phyloP scores from a whole-genome alignment of 2,329 filamentous ascomycete species.

The Calonectria pseudoturangicola region DNA sequence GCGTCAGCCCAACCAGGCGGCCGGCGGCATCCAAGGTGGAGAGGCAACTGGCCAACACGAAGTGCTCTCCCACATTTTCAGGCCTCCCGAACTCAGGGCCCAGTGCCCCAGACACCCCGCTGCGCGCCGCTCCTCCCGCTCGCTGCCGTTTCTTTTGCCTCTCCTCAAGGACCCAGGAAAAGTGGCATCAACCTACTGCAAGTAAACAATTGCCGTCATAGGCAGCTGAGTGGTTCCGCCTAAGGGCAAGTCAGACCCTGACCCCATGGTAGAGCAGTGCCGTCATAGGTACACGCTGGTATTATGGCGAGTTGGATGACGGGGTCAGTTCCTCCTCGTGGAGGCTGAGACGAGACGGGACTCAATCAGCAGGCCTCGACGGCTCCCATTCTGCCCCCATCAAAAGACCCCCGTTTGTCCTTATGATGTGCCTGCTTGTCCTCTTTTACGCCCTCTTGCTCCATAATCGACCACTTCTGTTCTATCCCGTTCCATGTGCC shows the following conservation, averaged over 20 bases:
- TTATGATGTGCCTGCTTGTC: conserved; percentile 43
- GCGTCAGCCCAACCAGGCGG: conserved; percentile 11
- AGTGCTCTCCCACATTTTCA: conserved; percentile 5
- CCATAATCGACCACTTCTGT: conserved; percentile 44
- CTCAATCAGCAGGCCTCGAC: conserved; percentile 64
- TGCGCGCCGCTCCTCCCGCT: conserved; percentile 55
- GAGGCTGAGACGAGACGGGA: conserved; percentile 62
- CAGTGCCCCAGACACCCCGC: conserved; percentile 45
- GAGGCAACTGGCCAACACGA: conserved; percentile 18
- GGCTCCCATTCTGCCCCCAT: conserved; percentile 51
- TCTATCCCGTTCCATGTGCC: conserved; percentile 38
- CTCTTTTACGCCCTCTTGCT: conserved; percentile 41
- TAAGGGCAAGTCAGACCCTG: conserved; percentile 44
- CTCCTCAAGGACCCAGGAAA: conserved; percentile 23
- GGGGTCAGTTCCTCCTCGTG: conserved; percentile 53
- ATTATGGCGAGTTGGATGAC: conserved; percentile 51
- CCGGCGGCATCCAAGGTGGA: not conserved
- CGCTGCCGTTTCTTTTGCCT: conserved; percentile 37
- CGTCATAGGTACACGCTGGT: conserved; percentile 24
- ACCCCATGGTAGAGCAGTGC: conserved; percentile 24
- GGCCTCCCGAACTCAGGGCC: conserved; percentile 14
- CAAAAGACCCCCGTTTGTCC: conserved; percentile 51
- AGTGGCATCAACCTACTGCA: conserved; percentile 12
- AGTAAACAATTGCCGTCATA: conserved; percentile 6
- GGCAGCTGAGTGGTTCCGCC: not conserved